Evolutionary conservation across 2,329 filamentous ascomycete species (phyloP), one percentile per base, ranked within the genome.

Genomic region (Sarocladium oryzae): DNA sequence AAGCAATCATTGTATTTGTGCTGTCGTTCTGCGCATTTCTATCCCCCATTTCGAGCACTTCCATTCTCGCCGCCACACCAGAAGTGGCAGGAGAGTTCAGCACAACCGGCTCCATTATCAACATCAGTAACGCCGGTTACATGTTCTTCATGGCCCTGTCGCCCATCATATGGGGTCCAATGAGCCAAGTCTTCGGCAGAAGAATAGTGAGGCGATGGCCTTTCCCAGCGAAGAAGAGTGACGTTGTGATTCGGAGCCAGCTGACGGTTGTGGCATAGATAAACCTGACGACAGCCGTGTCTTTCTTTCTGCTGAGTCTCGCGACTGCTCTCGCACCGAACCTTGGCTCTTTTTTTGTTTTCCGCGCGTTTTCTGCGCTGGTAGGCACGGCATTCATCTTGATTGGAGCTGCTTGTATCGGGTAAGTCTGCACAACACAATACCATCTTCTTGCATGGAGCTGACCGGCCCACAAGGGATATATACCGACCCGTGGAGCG

Each of bases 21-120:
- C 68, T 91, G 50, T 84, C 86, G 0, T 88, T 85, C 61, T 89
- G 86, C 67, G 82, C 84, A 23, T 89, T 92, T 56, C 71, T 92
- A 40, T 83, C 88, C 1, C 88, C 88, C 0, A 79, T 89, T 21
- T 86, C 82, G 11, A 88, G 82, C 35, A 91, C 87, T 0, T 84
- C 84, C 1, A 81, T 91, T 8, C 67, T 92, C 11, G 77, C 86
- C 1, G 88, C 86, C 2, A 80, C 86, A 1, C 86, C 87, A 1
- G 87, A 92, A 64, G 82, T 92, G 4, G 85, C 86, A 2, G 64
- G 63, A 3, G 82, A 79, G 7, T 89, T 79, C 62, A 56, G 71
- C 35, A 88, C 84, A 0, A 85, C 79, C 0, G 84, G 83, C 4
- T 78, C 78, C 9, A 77, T 89, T 52, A 82, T 91, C 63, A 88